Percentiles rank a stretch among this genome's conserved stretches.
These are phyloP conservation scores for Yamadazyma paraphyllophila DNA, from an alignment of 805 yeast species.

Conservation along the genomic window DNA sequence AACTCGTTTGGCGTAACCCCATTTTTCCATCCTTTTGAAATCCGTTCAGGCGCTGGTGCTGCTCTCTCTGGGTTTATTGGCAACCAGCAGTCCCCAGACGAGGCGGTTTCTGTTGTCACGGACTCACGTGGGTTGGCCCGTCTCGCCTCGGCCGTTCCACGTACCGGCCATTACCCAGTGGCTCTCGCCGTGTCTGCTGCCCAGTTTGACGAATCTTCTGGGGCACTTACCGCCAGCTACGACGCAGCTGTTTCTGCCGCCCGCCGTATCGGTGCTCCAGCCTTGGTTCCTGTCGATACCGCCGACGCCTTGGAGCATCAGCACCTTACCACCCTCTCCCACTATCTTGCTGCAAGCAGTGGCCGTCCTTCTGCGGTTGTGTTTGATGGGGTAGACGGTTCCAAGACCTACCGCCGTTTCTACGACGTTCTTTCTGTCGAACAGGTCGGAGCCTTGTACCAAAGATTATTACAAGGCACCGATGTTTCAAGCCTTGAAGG, in stretches of 20 bases:
- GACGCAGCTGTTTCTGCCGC: constrained; percentile 61
- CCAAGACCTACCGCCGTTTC: constrained; percentile 49
- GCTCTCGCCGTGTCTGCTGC: constrained; percentile 74
- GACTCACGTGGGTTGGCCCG: constrained; percentile 54
- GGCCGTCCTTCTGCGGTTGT: constrained; percentile 64
- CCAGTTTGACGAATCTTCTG: constrained; percentile 57
- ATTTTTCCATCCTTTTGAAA: constrained; percentile 57
- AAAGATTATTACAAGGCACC: constrained; percentile 30
- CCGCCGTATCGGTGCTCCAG: constrained; percentile 59
- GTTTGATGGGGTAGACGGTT: constrained; percentile 75
- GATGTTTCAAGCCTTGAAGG: constrained; percentile 24
- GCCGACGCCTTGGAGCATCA: constrained; percentile 58
- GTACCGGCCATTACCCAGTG: constrained; percentile 45
- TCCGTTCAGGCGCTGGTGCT: constrained; percentile 82
- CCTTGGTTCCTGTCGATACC: constrained; percentile 60
- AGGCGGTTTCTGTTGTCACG: constrained; percentile 49
- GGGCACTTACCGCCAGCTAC: constrained; percentile 62
- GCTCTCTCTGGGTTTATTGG: constrained; percentile 69
- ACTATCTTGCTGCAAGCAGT: constrained; percentile 51
- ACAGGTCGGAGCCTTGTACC: constrained; percentile 38
- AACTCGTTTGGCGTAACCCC: constrained; percentile 63
- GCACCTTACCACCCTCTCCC: constrained; percentile 60
- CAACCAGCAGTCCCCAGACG: constrained; percentile 20
- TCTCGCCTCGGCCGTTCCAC: constrained; percentile 63
- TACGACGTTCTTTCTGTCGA: constrained; percentile 44